phyloP scores from a whole-genome alignment of 768 basidiomycete genomes.

The Leccinum imitatum region DNA sequence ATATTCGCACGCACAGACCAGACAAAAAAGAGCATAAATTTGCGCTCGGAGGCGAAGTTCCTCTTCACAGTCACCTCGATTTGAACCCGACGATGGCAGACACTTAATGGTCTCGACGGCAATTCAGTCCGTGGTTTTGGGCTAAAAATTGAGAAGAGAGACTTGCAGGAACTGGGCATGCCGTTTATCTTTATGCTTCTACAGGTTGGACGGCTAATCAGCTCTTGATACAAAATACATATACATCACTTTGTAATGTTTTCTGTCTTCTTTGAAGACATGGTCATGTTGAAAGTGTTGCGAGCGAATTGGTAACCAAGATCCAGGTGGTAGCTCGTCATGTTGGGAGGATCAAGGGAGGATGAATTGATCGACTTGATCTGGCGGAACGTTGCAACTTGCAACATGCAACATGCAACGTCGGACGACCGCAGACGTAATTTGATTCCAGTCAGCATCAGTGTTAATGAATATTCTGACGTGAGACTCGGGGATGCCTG shows the following conservation, averaged over 20 bases:
- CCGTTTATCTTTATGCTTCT: constrained; percentile 45
- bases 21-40: constrained; percentile 20
- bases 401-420: no score
- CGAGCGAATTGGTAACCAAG: background rate
- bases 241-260: background rate
- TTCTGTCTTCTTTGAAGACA: background rate
- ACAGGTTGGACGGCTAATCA: constrained; percentile 70
- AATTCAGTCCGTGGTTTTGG: constrained; percentile 12
- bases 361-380: constrained; percentile 4
- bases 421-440: background rate
- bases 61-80: constrained; percentile 43
- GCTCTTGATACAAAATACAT: constrained; percentile 48
- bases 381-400: background rate
- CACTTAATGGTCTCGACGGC: constrained; percentile 24
- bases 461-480: background rate
- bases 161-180: constrained; percentile 66
- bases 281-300: background rate
- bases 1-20: constrained; percentile 57
- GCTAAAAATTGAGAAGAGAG: constrained; percentile 50
- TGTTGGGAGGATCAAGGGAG: background rate
- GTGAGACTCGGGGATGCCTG: background rate
- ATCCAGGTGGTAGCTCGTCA: background rate
- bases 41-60: constrained; percentile 21
- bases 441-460: background rate
- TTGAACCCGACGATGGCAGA: constrained; percentile 33